These are phyloP conservation scores for Nakazawaea populi DNA, from an alignment of 805 yeast species.

Conservation along the genomic window DNA sequence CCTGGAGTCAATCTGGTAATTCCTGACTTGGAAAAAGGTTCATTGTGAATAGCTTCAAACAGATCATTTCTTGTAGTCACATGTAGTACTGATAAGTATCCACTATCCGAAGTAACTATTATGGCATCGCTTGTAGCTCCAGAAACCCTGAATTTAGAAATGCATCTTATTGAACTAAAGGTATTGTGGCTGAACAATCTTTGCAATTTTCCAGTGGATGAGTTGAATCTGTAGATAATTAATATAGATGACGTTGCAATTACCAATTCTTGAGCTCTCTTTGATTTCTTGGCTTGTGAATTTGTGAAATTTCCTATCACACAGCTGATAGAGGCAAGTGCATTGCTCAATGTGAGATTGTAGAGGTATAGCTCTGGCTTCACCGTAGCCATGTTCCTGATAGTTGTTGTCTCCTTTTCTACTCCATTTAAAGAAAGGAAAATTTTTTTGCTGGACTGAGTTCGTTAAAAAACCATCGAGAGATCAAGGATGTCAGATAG, in stretches of 20 bases:
- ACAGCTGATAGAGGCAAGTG: slow-evolving; percentile 47
- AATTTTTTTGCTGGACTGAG: background rate
- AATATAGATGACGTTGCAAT: slow-evolving; percentile 50
- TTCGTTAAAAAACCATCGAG: background rate
- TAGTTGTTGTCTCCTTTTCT: background rate
- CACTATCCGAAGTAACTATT: slow-evolving; percentile 76
- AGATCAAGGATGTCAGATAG: slow-evolving; percentile 21
- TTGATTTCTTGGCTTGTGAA: slow-evolving; percentile 24
- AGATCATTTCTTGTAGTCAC: slow-evolving; percentile 29
- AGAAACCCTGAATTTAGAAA: slow-evolving; percentile 44
- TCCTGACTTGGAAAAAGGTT: slow-evolving; percentile 71
- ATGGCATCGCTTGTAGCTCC: slow-evolving; percentile 53
- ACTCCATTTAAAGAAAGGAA: background rate
- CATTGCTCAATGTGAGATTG: slow-evolving; percentile 62
- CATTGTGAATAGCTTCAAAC: slow-evolving; percentile 43
- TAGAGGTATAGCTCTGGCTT: slow-evolving; percentile 47
- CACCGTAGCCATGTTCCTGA: slow-evolving; percentile 8
- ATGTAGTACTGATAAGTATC: slow-evolving; percentile 54
- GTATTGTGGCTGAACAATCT: slow-evolving; percentile 36
- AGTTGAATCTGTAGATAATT: slow-evolving; percentile 47
- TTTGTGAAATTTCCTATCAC: slow-evolving; percentile 63
- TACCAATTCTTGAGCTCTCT: slow-evolving; percentile 56
- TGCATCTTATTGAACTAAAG: slow-evolving; percentile 52
- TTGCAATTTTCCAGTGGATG: slow-evolving; percentile 49
- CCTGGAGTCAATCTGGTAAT: slow-evolving; percentile 75